Base-by-base conservation (phyloP, 176 grass and related monocot genomes). In the Thalia dealbata region DNA sequence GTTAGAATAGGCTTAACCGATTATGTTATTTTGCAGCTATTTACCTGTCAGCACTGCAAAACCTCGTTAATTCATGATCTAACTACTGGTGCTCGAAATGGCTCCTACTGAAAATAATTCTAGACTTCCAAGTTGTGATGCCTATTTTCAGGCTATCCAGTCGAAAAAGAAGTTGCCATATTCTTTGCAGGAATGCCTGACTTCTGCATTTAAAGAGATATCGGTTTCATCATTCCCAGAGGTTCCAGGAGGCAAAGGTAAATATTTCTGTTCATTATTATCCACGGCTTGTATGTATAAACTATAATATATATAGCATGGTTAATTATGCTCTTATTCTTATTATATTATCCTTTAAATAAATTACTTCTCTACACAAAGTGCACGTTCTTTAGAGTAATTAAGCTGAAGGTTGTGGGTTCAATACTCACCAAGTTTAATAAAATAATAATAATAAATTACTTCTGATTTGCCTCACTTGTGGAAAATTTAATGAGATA, bases 121-220 rank as follows among this genome's bases (percentile, higher is more conserved):
- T 22, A 68, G 65, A 44, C 32, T 68, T 68, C 89, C 86, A 18
- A 88, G 82, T 43, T 91, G 87, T 75, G 95, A 91, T 84, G 85
- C 90, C 13, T 97, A 97, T 77, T 97, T 97, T 81, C 85, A 92
- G 54, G 77, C 81, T 79, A 92, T 97, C 71, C 87, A 97, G 62
- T 85, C 79, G 35, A 97, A 97, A 71, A 97, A 97, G 78, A 92
- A 88, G 78, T 67, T 97, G 21, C 95, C 95, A 1, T 70, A 82
- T 41, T 66, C 75, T 88, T 82, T 97, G 73, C 95, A 92, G 41
- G 87, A 88, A 42, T 91, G 87, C 0, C 69, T 97, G 44, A 97
- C 87, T 21, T 78, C 82, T 7, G 90, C 95, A 50, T 97, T 97
- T 32, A 78, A 80, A 65, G 82, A 87, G 63, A 89, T 97, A 78